Evolutionary conservation across 495 filamentous ascomycete genomes (phyloP).

Genomic region (Annulohypoxylon bovei): DNA sequence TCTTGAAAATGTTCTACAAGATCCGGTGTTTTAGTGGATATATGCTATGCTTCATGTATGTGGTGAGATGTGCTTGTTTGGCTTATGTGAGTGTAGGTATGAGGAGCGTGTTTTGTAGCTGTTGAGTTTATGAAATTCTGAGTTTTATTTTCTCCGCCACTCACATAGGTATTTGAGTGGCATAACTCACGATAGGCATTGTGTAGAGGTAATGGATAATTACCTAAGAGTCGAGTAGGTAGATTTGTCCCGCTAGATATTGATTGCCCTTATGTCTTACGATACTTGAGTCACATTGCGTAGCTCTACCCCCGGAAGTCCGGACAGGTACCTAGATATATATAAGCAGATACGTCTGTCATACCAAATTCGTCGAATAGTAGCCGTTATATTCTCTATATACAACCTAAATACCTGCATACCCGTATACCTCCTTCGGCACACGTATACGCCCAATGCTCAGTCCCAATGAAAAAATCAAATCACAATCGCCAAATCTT

Average conservation of each 20-base stretch:
- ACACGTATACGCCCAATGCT: background rate
- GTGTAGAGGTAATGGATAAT: no score
- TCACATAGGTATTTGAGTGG: no score
- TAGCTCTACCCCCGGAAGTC: background rate
- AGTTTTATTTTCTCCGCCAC: no score
- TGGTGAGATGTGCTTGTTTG: background rate
- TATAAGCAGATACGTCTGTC: background rate
- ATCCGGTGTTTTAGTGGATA: background rate
- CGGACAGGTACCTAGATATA: background rate
- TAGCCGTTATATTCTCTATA: background rate
- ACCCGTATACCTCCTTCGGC: background rate
- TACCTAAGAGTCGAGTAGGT: no score
- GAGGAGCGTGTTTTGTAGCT: no score
- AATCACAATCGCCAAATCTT: background rate
- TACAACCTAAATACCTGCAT: background rate
- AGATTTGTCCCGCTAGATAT: no score
- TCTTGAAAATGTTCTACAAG: slow-evolving; percentile 5
- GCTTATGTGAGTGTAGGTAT: no score
- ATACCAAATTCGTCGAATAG: background rate
- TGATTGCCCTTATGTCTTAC: background rate
- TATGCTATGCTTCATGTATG: background rate
- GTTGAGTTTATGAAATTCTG: no score
- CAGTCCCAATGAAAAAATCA: background rate
- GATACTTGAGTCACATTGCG: background rate
- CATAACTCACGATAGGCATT: no score